Evolutionary conservation across 306 rosid species (phyloP).

Genomic region (Cyamopsis tetragonoloba): DNA sequence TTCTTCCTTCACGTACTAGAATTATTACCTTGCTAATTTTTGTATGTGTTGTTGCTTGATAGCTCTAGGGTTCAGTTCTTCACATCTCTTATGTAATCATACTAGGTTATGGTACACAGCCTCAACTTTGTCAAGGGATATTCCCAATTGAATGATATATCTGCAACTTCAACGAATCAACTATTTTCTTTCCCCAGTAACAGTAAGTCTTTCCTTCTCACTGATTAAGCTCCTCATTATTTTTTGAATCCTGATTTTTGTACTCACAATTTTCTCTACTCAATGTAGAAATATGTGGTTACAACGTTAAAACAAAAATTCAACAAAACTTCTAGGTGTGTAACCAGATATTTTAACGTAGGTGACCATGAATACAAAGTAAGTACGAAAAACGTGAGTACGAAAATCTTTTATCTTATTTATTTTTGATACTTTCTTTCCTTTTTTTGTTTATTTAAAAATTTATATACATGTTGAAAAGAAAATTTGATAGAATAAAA

Average conservation of each 20-base stretch:
- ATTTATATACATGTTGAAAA: no score
- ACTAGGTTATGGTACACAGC: slow-evolving; percentile 46
- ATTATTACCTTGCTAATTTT: no score
- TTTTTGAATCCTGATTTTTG: no score
- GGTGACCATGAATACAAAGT: no score
- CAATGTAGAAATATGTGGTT: no score
- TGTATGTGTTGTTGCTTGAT: background rate
- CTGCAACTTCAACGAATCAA: background rate
- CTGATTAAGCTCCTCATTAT: no score
- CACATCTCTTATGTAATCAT: slow-evolving; percentile 9
- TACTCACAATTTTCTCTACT: no score
- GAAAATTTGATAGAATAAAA: background rate
- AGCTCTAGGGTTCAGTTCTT: background rate
- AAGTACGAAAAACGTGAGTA: no score
- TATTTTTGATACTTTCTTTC: background rate
- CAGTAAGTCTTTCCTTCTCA: slow-evolving; percentile 30
- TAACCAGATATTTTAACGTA: no score
- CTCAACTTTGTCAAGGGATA: slow-evolving; percentile 50
- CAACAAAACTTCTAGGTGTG: no score
- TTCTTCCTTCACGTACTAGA: background rate
- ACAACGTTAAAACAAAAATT: no score
- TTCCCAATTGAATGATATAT: background rate
- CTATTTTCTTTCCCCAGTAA: slow-evolving; percentile 26
- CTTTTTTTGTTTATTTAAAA: background rate
- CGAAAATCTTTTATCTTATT: no score